Percentiles rank a stretch among this genome's conserved stretches.
phyloP scores from a whole-genome alignment of 495 filamentous ascomycete species.

The Neurospora sp. region DNA sequence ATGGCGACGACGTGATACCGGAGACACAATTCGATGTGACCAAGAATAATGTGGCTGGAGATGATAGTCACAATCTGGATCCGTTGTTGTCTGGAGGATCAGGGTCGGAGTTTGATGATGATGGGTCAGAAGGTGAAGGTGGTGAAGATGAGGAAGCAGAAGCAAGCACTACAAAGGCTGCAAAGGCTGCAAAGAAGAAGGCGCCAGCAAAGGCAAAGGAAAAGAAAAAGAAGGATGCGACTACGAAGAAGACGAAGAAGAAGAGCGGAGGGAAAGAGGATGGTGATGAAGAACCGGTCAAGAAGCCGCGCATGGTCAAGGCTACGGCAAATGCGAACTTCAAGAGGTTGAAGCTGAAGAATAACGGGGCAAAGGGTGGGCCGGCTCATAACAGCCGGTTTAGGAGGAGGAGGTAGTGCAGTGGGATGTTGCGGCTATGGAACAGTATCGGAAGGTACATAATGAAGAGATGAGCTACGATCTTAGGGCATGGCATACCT shows the following conservation, averaged over 20 bases:
- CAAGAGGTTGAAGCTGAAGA: conserved; percentile 67
- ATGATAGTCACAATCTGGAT: conserved; percentile 11
- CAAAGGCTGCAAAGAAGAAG: conserved; percentile 14
- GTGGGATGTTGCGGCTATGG: not conserved
- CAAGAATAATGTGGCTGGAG: conserved; percentile 9
- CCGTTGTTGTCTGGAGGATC: conserved; percentile 1
- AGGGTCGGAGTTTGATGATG: conserved; percentile 16
- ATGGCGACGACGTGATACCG: conserved; percentile 19
- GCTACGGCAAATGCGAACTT: conserved; percentile 75
- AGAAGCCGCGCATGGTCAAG: conserved; percentile 50
- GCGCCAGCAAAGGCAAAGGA: conserved; percentile 13
- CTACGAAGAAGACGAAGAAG: conserved; percentile 25
- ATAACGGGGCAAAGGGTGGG: conserved; percentile 44
- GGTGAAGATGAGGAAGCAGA: conserved; percentile 19
- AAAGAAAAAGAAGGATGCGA: not conserved
- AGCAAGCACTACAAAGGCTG: conserved; percentile 13
- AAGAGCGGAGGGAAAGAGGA: conserved; percentile 27
- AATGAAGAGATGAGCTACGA: not conserved
- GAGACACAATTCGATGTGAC: conserved; percentile 35
- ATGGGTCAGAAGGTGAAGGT: conserved; percentile 15
- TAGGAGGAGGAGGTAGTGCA: conserved; percentile 28
- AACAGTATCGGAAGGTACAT: not conserved
- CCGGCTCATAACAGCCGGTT: conserved; percentile 38
- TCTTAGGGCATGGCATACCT: too few relatives aligned
- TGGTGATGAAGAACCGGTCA: conserved; percentile 37